Base-by-base conservation (phyloP, 2,329 filamentous ascomycete genomes). In the Kalaharituber pfeilii region DNA sequence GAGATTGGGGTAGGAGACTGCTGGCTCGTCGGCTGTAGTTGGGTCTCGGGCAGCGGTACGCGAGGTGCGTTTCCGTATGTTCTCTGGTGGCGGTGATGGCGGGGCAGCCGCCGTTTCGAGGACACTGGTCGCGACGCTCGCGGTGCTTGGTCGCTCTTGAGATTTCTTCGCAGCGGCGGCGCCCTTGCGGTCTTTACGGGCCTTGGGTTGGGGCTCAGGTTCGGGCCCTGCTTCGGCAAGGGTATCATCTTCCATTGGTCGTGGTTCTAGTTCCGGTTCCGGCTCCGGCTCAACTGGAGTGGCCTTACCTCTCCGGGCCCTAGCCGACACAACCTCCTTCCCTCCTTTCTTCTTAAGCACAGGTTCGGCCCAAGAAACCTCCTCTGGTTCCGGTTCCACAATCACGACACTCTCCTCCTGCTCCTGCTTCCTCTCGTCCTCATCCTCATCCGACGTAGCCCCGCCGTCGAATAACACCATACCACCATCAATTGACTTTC, bases 401-500 rank as follows among this genome's bases (percentile, higher is more conserved):
- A 15, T n/a, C n/a, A n/a, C n/a, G n/a, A n/a, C n/a, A n/a, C n/a
- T n/a, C 22, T 51, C 18, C 1, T 11, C 2, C 7, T 9, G 49
- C 49, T 29, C 28, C 22, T 15, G 51, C 7, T 5, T 47, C 26
- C 26, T 26, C 3, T 13, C 36, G 20, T 47, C 13, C 27, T 50
- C 26, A 25, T 18, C 24, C 13, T 28, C 27, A 15, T 28, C 26
- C 6, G 47, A 20, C 28, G n/a, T 25, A 9, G 24, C 25, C 6
- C 47, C 47, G 6, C 47, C 47, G 22, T 50, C 47, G 30, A 50
- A 50, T 15, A 50, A 30, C 11, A 50, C 26, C 24, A 50, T 50
- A 13, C 47, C 47, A 6, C 47, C 47, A 29, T 50, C 47, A 20
- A 30, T 28, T 4, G 9, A 11, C 26, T 50, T 28, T 50, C 47